Conservation (phyloP, 306 rosid genomes). For the Quercus bicolor region DNA sequence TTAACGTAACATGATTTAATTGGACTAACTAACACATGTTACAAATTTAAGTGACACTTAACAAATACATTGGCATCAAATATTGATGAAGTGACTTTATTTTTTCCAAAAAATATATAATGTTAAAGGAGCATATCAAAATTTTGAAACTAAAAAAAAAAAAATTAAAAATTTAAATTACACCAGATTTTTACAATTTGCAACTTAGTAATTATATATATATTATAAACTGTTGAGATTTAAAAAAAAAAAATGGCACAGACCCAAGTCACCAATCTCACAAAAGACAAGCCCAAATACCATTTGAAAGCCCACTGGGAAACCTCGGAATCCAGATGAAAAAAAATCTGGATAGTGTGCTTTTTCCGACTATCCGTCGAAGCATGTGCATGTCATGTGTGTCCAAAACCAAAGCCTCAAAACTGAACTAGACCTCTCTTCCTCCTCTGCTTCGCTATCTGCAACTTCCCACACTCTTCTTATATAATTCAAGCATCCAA, state of each 20-base stretch:
- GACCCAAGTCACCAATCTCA: not conserved
- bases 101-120: too few relatives aligned
- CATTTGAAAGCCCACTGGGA: not conserved
- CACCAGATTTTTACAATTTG: too few relatives aligned
- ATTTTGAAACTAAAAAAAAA: too few relatives aligned
- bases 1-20: too few relatives aligned
- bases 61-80: too few relatives aligned
- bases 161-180: too few relatives aligned
- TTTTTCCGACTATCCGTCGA: not conserved
- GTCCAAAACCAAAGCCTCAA: not conserved
- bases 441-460: not conserved
- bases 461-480: not conserved
- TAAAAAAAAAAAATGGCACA: not conserved
- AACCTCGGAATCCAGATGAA: not conserved
- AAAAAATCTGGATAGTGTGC: not conserved
- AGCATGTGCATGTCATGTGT: not conserved
- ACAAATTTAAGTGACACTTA: too few relatives aligned
- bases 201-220: too few relatives aligned
- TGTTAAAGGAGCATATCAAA: too few relatives aligned
- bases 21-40: too few relatives aligned
- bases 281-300: not conserved
- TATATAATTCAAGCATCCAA: not conserved
- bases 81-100: too few relatives aligned
- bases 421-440: not conserved
- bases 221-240: too few relatives aligned